A percentile compares a stretch with the other conserved stretches of the same genome.
These are phyloP conservation scores for Aureobasidium sp. DNA, from an alignment of 2,329 filamentous ascomycete genomes.

Conservation along the genomic window DNA sequence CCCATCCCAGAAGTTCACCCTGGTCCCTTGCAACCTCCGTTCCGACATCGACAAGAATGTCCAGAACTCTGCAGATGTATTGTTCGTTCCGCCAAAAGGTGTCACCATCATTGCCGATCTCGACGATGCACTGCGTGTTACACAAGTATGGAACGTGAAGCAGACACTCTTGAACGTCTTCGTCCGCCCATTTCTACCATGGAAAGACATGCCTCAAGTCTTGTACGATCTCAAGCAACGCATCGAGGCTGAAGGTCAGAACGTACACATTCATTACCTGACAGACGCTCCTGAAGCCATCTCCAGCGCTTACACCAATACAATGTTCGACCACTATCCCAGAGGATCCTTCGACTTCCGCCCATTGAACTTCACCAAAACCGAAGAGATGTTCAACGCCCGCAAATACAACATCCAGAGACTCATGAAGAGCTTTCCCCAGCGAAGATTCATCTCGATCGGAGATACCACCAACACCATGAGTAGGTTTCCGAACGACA, in stretches of 20 bases:
- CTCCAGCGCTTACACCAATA: constrained; percentile 14
- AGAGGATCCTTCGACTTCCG: constrained; percentile 19
- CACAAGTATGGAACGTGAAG: constrained; percentile 19
- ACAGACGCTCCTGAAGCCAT: constrained; percentile 17
- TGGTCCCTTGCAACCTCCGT: not conserved
- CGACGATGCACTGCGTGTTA: constrained; percentile 19
- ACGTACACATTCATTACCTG: constrained; percentile 21
- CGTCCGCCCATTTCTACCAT: constrained; percentile 15
- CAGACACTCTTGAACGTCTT: constrained; percentile 16
- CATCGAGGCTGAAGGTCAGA: not conserved
- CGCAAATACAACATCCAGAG: constrained; percentile 14
- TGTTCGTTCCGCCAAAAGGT: constrained; percentile 15
- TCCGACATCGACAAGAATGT: not conserved
- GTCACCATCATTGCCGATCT: constrained; percentile 20
- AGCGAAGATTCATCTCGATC: constrained; percentile 18
- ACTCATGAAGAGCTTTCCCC: constrained; percentile 17
- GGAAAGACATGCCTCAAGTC: constrained; percentile 17
- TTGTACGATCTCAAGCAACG: constrained; percentile 7
- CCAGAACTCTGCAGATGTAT: not conserved
- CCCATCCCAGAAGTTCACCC: not conserved
- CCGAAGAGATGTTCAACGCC: constrained; percentile 8
- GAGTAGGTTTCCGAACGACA: constrained; percentile 15
- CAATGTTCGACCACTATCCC: constrained; percentile 15
- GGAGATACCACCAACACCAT: constrained; percentile 19
- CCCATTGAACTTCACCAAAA: constrained; percentile 14